Evolutionary conservation across 495 filamentous ascomycete genomes (phyloP), one percentile per base, ranked within the genome.

Genomic region (Penicillium fimorum): DNA sequence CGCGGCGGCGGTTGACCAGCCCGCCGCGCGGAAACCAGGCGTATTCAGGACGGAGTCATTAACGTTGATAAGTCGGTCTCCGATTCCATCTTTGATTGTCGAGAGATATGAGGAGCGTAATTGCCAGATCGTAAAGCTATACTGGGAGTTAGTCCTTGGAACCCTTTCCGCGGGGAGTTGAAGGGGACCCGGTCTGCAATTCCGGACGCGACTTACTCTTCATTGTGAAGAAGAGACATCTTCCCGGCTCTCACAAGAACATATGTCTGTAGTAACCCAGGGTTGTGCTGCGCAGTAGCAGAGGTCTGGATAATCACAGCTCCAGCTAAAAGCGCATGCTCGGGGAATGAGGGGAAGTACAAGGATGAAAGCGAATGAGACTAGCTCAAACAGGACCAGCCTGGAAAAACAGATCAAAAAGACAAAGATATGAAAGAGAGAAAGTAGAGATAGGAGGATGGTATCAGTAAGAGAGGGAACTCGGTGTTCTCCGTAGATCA

Each of bases 191-290:
- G 49, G 46, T 45, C 49, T 50, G 29, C 32, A 40, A 27, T 37
- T 41, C 37, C 22, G 37, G 10, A 11, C 41, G 17, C 22, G 37
- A 77, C 88, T 53, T 86, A 96, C 92, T 97, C 93, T 84, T 97
- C 93, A 58, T 96, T 91, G 71, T 96, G 91, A 53, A 97, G 87
- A 65, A 97, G 82, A 63, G 93, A 95, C 94, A 97, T 97, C 25
- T 64, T 74, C 57, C 3, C 27, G 22, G 12, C 22, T 24, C 13
- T 35, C 32, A 38, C 22, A 37, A 35, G 13, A 18, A 56, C 32
- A 44, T 29, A 49, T 47, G 29, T 38, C 38, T 35, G 18, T 43
- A 56, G 7, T 24, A n/a, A 40, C n/a, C n/a, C 55, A 27, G 9
- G 22, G 40, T 37, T 24, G 24, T 32, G 27, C 48, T 37, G 54